Base-by-base conservation (phyloP, 2,329 filamentous ascomycete genomes). In the Beauveria sp. region DNA sequence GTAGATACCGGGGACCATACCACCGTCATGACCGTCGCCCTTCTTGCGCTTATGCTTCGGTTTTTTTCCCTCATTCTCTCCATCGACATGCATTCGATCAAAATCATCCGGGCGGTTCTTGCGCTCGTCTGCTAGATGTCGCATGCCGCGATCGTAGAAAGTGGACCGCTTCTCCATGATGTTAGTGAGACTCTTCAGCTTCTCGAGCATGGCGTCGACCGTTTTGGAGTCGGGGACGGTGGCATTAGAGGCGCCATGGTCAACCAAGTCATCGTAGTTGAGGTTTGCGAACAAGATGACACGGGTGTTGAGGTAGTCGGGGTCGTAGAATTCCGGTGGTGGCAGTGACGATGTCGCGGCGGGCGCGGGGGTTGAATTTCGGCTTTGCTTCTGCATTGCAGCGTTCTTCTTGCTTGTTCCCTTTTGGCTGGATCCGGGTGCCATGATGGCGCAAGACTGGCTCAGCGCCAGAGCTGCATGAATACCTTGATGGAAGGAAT, bases 21-120 rank as follows among this genome's bases (percentile, higher is more conserved):
- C 60, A 20, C 34, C 53, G 20, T 62, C 60, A 8, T 58, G 57
- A 31, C 49, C 50, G 9, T 55, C 57, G 26, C 88, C 89, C 75
- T 91, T 92, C 72, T 89, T 87, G 78, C 90, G 92, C 80, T 90
- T 92, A 66, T 88, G 82, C 73, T 93, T 92, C 26, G 79, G 76
- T 70, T 84, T 83, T 68, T 84, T 84, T 24, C 76, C 73, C 58
- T 80, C 78, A 64, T 78, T 78, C 50, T 83, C 82, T 31, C 74
- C 80, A 59, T 79, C 70, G 64, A 66, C 78, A 68, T 79, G 79
- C 63, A 76, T 75, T 62, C 77, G 72, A 65, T 84, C 76, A 52
- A 73, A 77, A 59, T 86, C 82, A 61, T 85, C 82, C 38, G 80
- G 76, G 65, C 82, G 77, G 48, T 86, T 83, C 72, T 90, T 90